Base-by-base conservation (phyloP, 2,329 filamentous ascomycete species). In the Aspergillus glaucus region DNA sequence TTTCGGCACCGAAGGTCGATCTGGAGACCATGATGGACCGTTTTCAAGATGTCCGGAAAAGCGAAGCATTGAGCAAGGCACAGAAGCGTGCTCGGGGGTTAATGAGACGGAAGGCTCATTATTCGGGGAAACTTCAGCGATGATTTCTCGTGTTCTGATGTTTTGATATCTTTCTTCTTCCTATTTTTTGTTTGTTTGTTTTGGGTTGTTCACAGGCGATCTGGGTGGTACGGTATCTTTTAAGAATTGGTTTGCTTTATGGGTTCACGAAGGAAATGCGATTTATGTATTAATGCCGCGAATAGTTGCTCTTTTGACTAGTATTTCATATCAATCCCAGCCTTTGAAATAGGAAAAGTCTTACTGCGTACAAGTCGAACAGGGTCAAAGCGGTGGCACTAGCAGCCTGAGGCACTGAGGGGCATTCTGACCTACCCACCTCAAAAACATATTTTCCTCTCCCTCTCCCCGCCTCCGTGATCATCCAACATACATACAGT, bases 61-160 rank as follows among this genome's bases (percentile, higher is more conserved):
- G 55, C 34, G 58, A 59, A 36, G 50, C 64, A 15, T 50, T 72
- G 41, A 62, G 60, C 43, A 62, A 54, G 30, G 68, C 68, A 37
- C 69, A 72, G 43, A 62, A 57, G 44, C 61, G 60, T 40, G 69
- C 66, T 19, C 62, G 59, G 40, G 48, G 57, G 36, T 44, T 70
- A 44, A 48, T 66, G 47, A 59, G 56, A 45, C 53, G 57, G n/a
- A 56, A 52, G 46, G 41, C 50, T 6, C 49, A 50, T 45, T 49
- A 51, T 7, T 19, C 26, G 4, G 30, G 26, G 22, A 43, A 30
- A 4, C 32, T 34, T 12, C 7, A 15, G n/a, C 21, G n/a, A 36
- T 30, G 17, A 32, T 19, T 30, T 44, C 15, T 34, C 3, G 34
- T 21, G 43, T 10, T 21, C 36, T 17, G 15, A 43, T 43, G 14